These are phyloP conservation scores for Annulohypoxylon nitens DNA, from an alignment of 495 filamentous ascomycete genomes.

Conservation along the genomic window DNA sequence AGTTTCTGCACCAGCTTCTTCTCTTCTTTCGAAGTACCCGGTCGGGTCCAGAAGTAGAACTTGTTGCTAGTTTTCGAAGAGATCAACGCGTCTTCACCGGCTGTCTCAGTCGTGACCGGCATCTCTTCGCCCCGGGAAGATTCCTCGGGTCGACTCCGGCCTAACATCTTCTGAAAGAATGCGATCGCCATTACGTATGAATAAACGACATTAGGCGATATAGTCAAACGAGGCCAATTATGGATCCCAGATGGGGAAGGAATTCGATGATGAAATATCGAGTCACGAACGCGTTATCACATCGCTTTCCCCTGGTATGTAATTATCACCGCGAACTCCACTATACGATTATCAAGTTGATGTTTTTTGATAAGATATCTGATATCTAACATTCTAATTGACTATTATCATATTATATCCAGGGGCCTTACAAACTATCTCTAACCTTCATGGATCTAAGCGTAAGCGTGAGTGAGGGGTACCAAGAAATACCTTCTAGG, in stretches of 20 bases:
- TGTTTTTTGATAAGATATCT: constrained; percentile 17
- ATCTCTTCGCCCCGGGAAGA: constrained; percentile 1
- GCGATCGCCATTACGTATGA: constrained; percentile 31
- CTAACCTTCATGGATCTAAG: background rate
- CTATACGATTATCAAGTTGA: constrained; percentile 8
- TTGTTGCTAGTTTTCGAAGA: constrained; percentile 27
- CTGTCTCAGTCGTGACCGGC: background rate
- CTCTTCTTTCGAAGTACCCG: constrained; percentile 51
- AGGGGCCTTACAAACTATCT: background rate
- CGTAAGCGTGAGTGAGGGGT: constrained; percentile 25
- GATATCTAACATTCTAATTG: background rate
- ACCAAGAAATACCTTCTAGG: background rate
- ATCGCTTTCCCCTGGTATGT: background rate
- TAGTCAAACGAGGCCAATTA: constrained; percentile 13
- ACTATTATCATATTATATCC: constrained; percentile 24
- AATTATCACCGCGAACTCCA: constrained; percentile 20
- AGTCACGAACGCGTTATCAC: constrained; percentile 18
- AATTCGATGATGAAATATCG: constrained; percentile 24
- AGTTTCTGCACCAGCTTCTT: constrained; percentile 53
- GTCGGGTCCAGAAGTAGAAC: constrained; percentile 38
- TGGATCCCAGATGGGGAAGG: constrained; percentile 4
- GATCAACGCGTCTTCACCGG: constrained; percentile 15
- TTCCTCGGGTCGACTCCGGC: constrained; percentile 4
- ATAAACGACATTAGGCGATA: constrained; percentile 15
- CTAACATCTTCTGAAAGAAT: constrained; percentile 14